Percentiles rank a stretch among this genome's conserved stretches.
Evolutionary conservation across 441 rosid genomes (phyloP).

Genomic region (Bocquillonia castaneifolia): DNA sequence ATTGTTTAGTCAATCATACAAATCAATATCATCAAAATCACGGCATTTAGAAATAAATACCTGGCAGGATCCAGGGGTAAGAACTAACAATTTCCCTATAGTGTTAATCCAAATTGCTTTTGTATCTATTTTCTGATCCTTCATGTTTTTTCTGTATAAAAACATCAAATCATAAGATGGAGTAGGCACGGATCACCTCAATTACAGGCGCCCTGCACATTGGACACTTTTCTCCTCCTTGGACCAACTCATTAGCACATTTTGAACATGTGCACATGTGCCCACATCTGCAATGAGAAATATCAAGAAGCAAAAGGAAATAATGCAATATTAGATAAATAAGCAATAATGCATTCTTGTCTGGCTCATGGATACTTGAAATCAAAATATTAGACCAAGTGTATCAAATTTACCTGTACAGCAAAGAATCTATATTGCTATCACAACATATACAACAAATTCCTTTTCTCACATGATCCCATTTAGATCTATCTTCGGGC

Average conservation of each 20-base stretch:
- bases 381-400: too few relatives aligned
- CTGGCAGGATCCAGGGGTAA: slow-evolving; percentile 28
- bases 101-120: slow-evolving; percentile 16
- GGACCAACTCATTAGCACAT: slow-evolving; percentile 71
- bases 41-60: slow-evolving; percentile 19
- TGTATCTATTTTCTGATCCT: slow-evolving; percentile 7
- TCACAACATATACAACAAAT: slow-evolving; percentile 70
- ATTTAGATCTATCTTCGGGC: slow-evolving; percentile 47
- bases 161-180: slow-evolving; percentile 39
- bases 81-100: slow-evolving; percentile 17
- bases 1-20: slow-evolving; percentile 31
- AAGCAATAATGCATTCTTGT: neutral
- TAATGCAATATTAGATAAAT: slow-evolving; percentile 1
- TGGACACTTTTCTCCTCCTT: slow-evolving; percentile 81
- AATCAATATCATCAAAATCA: slow-evolving; percentile 20
- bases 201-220: slow-evolving; percentile 84
- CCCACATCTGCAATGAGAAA: slow-evolving; percentile 60
- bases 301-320: neutral
- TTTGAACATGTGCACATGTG: slow-evolving; percentile 90
- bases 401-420: slow-evolving; percentile 67
- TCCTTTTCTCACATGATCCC: slow-evolving; percentile 82
- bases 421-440: slow-evolving; percentile 62
- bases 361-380: slow-evolving; percentile 2
- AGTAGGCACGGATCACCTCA: slow-evolving; percentile 82
- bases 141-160: neutral